Evolutionary conservation across 352 stramenopile species (phyloP).

Genomic region (Thalassiosira hispida): DNA sequence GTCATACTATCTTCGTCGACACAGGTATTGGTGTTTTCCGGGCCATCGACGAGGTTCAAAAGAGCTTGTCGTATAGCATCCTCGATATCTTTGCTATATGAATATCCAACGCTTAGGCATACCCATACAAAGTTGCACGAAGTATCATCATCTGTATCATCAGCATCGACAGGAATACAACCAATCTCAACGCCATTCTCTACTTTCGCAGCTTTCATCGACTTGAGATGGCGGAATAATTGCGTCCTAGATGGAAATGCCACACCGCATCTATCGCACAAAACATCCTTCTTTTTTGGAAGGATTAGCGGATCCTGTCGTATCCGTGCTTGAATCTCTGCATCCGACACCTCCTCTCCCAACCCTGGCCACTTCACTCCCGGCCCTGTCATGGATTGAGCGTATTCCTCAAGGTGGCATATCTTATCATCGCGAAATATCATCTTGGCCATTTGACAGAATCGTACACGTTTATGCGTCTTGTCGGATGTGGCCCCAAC

Average conservation of each 20-base stretch:
- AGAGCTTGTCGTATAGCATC: no score
- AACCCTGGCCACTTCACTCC: slow-evolving; percentile 10
- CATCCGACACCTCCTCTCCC: not conserved
- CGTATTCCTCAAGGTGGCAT: slow-evolving; percentile 19
- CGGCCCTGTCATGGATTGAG: slow-evolving; percentile 2
- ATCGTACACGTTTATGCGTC: slow-evolving; percentile 9
- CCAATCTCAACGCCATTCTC: not conserved
- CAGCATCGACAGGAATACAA: not conserved
- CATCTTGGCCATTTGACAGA: slow-evolving; percentile 24
- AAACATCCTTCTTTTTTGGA: not conserved
- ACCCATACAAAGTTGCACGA: no score
- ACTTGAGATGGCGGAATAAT: slow-evolving; percentile 14
- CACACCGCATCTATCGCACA: slow-evolving; percentile 1
- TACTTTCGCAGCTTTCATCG: not conserved
- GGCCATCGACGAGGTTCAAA: no score
- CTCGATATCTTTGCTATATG: no score
- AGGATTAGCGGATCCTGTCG: slow-evolving; percentile 3
- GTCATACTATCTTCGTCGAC: not conserved
- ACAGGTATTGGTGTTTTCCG: not conserved
- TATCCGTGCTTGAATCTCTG: slow-evolving; percentile 3
- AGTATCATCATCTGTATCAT: no score
- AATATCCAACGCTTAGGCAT: no score
- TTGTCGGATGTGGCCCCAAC: slow-evolving; percentile 1
- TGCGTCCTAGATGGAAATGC: slow-evolving; percentile 16
- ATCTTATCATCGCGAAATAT: slow-evolving; percentile 12